Percentiles rank a stretch among this genome's conserved stretches.
Evolutionary conservation across 1,284 basidiomycete species (phyloP).

Genomic region (Leccinum angustisporum): DNA sequence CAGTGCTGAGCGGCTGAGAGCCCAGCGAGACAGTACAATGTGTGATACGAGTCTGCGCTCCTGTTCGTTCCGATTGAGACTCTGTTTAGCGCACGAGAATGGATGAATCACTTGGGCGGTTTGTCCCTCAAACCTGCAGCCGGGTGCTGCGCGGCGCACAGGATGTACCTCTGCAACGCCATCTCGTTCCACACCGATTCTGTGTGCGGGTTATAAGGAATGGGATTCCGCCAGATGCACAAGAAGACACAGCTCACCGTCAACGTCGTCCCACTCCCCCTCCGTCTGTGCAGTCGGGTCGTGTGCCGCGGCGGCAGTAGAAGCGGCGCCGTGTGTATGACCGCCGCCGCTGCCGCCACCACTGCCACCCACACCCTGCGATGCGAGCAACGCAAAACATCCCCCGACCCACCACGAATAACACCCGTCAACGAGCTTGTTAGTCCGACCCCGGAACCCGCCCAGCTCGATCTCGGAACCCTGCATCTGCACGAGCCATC

Average conservation of each 20-base stretch:
- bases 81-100: neutral
- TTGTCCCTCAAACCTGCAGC: constrained; percentile 92
- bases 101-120: constrained; percentile 77
- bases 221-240: neutral
- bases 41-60: constrained; percentile 86
- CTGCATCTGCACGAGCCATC: constrained; percentile 91
- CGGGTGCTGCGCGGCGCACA: constrained; percentile 83
- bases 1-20: constrained; percentile 86
- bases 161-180: constrained; percentile 86
- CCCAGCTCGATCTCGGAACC: constrained; percentile 82
- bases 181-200: constrained; percentile 57
- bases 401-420: constrained; percentile 99
- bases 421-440: constrained; percentile 98
- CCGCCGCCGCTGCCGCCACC: constrained; percentile 5
- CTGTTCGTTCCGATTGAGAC: constrained; percentile 38
- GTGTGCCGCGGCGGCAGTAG: constrained; percentile 7
- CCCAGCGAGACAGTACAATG: constrained; percentile 86
- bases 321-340: neutral
- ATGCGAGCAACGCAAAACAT: constrained; percentile 79
- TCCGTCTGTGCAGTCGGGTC: constrained; percentile 16
- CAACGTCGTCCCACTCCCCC: constrained; percentile 61
- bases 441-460: constrained; percentile 91
- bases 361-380: constrained; percentile 51
- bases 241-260: constrained; percentile 45
- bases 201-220: constrained; percentile 21